These are phyloP conservation scores for Dipteronia dyeriana DNA, from an alignment of 345 rosid genomes.

Conservation along the genomic window DNA sequence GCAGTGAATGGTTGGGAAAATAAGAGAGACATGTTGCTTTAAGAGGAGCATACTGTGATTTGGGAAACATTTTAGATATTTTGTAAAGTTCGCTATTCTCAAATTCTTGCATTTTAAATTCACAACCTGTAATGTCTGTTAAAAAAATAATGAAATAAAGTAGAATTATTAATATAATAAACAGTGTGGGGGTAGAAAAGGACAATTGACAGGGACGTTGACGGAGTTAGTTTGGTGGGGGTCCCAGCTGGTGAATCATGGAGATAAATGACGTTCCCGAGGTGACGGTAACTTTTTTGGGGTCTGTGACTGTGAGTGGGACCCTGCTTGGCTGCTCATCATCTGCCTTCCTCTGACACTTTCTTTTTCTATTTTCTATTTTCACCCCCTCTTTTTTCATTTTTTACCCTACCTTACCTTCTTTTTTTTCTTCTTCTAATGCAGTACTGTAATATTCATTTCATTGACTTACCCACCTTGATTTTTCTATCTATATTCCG, in stretches of 20 bases:
- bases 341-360: neutral
- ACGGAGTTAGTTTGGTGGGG: slow-evolving; percentile 21
- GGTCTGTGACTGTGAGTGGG: neutral
- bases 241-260: slow-evolving; percentile 12
- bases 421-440: too few species aligned
- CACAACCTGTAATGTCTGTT: too few species aligned
- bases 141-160: neutral
- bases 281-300: slow-evolving; percentile 21
- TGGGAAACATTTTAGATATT: slow-evolving; percentile 18
- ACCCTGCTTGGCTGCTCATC: neutral
- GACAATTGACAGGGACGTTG: slow-evolving; percentile 22
- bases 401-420: neutral
- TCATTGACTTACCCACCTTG: neutral
- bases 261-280: slow-evolving; percentile 37
- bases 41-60: slow-evolving; percentile 24
- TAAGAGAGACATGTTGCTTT: slow-evolving; percentile 19
- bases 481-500: too few species aligned
- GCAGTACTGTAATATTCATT: neutral
- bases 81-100: slow-evolving; percentile 2
- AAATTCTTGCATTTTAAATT: neutral
- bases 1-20: neutral
- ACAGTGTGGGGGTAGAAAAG: neutral
- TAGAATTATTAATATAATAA: neutral
- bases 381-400: neutral
- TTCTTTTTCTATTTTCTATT: too few species aligned